Evolutionary conservation across 2,329 filamentous ascomycete genomes (phyloP), one percentile per base, ranked within the genome.

Genomic region (Colletotrichum liriopes): DNA sequence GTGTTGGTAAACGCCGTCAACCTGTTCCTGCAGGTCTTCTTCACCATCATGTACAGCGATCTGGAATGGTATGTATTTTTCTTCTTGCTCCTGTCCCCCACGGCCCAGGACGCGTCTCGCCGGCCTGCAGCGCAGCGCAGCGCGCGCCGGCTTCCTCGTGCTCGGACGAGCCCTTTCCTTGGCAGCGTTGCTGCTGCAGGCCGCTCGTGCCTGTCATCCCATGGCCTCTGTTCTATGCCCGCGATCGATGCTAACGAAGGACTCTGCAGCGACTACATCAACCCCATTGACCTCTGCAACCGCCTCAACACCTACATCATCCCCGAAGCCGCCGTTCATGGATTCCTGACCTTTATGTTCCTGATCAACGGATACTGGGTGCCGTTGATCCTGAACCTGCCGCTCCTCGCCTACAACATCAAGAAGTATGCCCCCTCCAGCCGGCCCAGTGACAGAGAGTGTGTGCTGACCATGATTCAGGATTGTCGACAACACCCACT

Each of bases 21-120:
- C 89, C 91, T 99, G 81, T 99, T 99, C 86, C 90, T 99, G 71
- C 97, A 99, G 88, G 96, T 99, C 79, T 99, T 99, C 90, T 99
- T 99, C 88, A 99, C 96, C 71, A 99, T 99, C 82, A 99, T 99
- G 97, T 99, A 98, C 87, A 98, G 94, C 85, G 96, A 99, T 89
- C 86, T 99, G 80, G 96, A 99, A 93, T 99, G 96, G 95, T 97
- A 87, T 81, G 94, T 88, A 29, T n/a, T 37, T 18, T 4, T 26
- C 41, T 23, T 5, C 9, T 12, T 39, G n/a, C 43, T 32, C 52
- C 52, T 23, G n/a, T 39, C 18, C 51, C 39, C 9, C n/a, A 11
- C 41, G 18, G 37, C 37, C 62, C 7, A 5, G 35, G 6, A 56
- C 45, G 45, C 39, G 39, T 26, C 41, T 12, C 2, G 11, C 45